These are phyloP conservation scores for Phytomonas sp. DNA, from an alignment of 208 protist species.

Conservation along the genomic window DNA sequence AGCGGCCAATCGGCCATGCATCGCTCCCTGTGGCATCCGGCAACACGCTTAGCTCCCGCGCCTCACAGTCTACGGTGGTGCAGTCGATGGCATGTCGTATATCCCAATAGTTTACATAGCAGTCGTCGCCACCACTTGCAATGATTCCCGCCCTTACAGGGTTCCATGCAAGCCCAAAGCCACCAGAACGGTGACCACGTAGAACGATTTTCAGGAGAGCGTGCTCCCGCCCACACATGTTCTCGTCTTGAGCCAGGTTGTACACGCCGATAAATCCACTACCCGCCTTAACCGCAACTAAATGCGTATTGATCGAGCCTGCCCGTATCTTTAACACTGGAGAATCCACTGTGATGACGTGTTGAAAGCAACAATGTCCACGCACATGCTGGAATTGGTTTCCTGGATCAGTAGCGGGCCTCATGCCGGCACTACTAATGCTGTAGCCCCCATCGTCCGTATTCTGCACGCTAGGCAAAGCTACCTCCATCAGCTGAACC, in stretches of 20 bases:
- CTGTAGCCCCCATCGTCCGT: slow-evolving; percentile 27
- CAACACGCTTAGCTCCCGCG: not conserved
- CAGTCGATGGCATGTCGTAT: slow-evolving; percentile 47
- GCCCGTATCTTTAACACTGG: slow-evolving; percentile 45
- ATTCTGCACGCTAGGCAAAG: slow-evolving; percentile 20
- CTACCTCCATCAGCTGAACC: slow-evolving; percentile 51
- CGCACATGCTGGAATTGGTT: slow-evolving; percentile 40
- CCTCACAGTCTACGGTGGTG: slow-evolving; percentile 10
- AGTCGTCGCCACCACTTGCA: slow-evolving; percentile 90
- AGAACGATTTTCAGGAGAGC: slow-evolving; percentile 25
- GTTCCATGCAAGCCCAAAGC: slow-evolving; percentile 54
- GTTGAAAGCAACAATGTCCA: slow-evolving; percentile 33
- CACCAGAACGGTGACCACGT: slow-evolving; percentile 30
- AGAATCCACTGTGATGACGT: slow-evolving; percentile 28
- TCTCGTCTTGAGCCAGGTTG: slow-evolving; percentile 23
- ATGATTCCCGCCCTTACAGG: slow-evolving; percentile 68
- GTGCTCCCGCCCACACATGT: slow-evolving; percentile 17
- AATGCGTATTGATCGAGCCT: slow-evolving; percentile 32
- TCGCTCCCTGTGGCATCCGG: slow-evolving; percentile 12
- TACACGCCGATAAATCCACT: slow-evolving; percentile 35
- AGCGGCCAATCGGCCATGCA: slow-evolving; percentile 25
- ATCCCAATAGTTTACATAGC: slow-evolving; percentile 90
- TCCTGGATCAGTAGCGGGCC: slow-evolving; percentile 19
- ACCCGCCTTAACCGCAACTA: slow-evolving; percentile 46
- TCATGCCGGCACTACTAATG: slow-evolving; percentile 16